Conservation (phyloP, 2,329 filamentous ascomycete genomes). For the Hyphodiscus sp. region DNA sequence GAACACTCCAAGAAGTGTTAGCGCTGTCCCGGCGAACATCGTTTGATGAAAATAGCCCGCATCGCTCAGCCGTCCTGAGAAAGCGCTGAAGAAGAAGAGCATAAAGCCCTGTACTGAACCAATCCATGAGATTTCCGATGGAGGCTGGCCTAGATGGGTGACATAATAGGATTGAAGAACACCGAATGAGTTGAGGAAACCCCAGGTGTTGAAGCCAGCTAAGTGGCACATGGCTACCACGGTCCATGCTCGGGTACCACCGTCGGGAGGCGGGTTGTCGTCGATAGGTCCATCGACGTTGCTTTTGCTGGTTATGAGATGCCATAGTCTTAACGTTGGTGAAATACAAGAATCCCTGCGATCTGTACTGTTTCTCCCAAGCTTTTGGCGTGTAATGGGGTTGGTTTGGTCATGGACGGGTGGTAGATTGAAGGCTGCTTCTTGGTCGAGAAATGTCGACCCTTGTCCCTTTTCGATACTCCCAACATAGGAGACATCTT, state of each 20-base stretch:
- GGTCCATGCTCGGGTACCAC: slow-evolving; percentile 26
- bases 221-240: slow-evolving; percentile 27
- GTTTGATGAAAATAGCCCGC: slow-evolving; percentile 26
- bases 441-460: no score
- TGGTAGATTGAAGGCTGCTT: no score
- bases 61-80: slow-evolving; percentile 12
- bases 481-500: no score
- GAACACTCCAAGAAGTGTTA: not conserved
- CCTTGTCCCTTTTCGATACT: no score
- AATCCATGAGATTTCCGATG: slow-evolving; percentile 38
- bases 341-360: no score
- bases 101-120: slow-evolving; percentile 37
- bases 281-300: not conserved
- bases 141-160: slow-evolving; percentile 25
- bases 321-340: not conserved
- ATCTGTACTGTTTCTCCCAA: no score
- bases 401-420: no score
- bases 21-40: not conserved
- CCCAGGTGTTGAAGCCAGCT: slow-evolving; percentile 27
- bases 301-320: not conserved
- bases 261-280: slow-evolving; percentile 10
- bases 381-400: no score
- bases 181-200: slow-evolving; percentile 24
- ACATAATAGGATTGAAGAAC: slow-evolving; percentile 35
- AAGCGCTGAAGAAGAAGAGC: slow-evolving; percentile 32